Percentiles rank a stretch among this genome's conserved stretches.
Evolutionary conservation across 441 rosid genomes (phyloP).

Genomic region (Arabidopsis lyrata): DNA sequence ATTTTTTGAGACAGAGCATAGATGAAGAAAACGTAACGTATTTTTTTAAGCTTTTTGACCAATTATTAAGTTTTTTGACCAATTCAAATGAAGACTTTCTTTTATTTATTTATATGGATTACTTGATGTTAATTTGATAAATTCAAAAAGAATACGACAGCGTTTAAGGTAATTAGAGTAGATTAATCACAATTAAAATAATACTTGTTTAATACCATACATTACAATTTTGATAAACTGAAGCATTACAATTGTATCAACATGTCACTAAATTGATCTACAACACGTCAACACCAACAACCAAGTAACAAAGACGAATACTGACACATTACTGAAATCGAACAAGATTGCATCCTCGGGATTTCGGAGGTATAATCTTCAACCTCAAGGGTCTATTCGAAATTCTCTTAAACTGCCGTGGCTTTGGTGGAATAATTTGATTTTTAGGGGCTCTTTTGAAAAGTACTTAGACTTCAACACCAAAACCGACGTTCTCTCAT

Average conservation of each 20-base stretch:
- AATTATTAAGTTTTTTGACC: too few species aligned
- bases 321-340: slow-evolving; percentile 9
- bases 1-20: too few species aligned
- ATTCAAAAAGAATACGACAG: too few species aligned
- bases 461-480: not conserved
- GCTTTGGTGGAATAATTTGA: slow-evolving; percentile 33
- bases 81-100: too few species aligned
- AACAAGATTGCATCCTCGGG: not conserved
- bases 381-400: slow-evolving; percentile 11
- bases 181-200: too few species aligned
- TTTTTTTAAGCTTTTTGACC: too few species aligned
- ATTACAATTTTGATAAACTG: not conserved
- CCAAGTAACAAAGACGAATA: not conserved
- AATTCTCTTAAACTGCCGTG: slow-evolving; percentile 7
- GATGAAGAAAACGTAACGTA: too few species aligned
- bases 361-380: slow-evolving; percentile 32
- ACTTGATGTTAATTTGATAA: too few species aligned
- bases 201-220: not conserved
- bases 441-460: not conserved
- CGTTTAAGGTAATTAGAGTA: too few species aligned
- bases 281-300: not conserved
- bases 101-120: too few species aligned
- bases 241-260: not conserved
- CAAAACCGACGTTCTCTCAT: slow-evolving; percentile 24
- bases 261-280: not conserved